Evolutionary conservation across 2,329 filamentous ascomycete genomes (phyloP).

Genomic region (Huntiella omanensis): DNA sequence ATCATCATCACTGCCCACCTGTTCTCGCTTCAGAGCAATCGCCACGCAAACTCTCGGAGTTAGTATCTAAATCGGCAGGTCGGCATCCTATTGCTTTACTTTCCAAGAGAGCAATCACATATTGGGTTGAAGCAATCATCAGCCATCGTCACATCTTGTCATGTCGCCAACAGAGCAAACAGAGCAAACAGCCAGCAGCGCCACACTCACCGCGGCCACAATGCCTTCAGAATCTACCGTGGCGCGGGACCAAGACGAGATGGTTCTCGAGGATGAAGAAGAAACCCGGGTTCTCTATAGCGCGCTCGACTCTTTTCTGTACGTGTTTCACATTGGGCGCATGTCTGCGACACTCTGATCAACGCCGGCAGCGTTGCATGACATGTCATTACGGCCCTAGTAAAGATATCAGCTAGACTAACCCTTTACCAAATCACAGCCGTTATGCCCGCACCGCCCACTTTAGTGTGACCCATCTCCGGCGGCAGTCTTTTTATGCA

Average conservation of each 20-base stretch:
- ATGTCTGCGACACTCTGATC: too few relatives aligned
- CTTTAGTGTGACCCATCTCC: conserved; percentile 75
- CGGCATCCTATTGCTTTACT: too few relatives aligned
- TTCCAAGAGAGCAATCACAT: too few relatives aligned
- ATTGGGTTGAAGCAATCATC: too few relatives aligned
- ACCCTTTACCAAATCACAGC: conserved; percentile 23
- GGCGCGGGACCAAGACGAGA: conserved; percentile 8
- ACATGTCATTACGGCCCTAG: background rate
- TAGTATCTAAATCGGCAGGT: too few relatives aligned
- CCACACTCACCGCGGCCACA: too few relatives aligned
- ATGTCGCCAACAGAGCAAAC: too few relatives aligned
- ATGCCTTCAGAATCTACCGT: background rate
- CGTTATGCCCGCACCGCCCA: conserved; percentile 75
- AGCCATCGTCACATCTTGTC: too few relatives aligned
- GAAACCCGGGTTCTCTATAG: conserved; percentile 65
- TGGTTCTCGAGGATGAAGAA: conserved; percentile 40
- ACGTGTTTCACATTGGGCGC: conserved; percentile 18
- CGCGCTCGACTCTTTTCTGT: conserved; percentile 81
- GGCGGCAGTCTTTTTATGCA: conserved; percentile 84
- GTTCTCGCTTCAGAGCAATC: too few relatives aligned
- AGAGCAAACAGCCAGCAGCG: too few relatives aligned
- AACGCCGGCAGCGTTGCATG: too few relatives aligned
- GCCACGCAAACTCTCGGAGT: too few relatives aligned
- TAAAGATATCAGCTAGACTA: background rate
- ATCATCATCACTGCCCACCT: background rate